Base-by-base conservation (phyloP, 345 rosid genomes). In the Aquilaria sinensis region DNA sequence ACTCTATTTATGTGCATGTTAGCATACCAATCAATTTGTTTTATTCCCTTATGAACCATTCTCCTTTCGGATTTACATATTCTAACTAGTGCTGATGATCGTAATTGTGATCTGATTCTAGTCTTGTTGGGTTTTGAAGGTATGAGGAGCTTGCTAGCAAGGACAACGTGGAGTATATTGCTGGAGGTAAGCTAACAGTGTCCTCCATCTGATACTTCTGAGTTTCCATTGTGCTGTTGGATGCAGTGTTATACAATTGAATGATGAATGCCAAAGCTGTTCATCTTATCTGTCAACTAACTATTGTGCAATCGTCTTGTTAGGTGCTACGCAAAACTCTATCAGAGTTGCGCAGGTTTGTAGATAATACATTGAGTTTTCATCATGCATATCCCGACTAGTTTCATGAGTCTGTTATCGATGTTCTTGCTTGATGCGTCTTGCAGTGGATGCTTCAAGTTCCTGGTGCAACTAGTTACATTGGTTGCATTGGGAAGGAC, bases 371-470 rank as follows among this genome's bases (percentile, higher is more conserved):
- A 12, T 12, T 54, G 16, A 57, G 16, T 7, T 0, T 16, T 55
- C 34, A 53, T 54, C 55, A 0, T 15, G 61, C 62, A 49, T 57
- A 53, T 7, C 37, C 23, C 9, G 51, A 41, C 32, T 62, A 15
- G 12, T 51, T 2, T 41, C 32, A 41, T 29, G 23, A 23, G 12
- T 48, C 53, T 29, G 15, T 49, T 60, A 14, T 47, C 8, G 1
- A 12, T 2, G 33, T 46, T 15, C 61, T 48, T 53, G 33, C 14
- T 48, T 30, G 51, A 49, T 37, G 53, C 14, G 12, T 60, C 32
- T 49, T 70, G 53, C 71, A 94, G 99, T 94, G 99, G 99, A 82
- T 94, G 97, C 92, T 95, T 67, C 98, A 91, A 91, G 72, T 68
- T 63, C 90, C 99, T 58, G 96, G 94, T 59, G 90, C 97, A 54